Base-by-base conservation (phyloP, 805 yeast genomes). In the Spencermartinsiella europaea region DNA sequence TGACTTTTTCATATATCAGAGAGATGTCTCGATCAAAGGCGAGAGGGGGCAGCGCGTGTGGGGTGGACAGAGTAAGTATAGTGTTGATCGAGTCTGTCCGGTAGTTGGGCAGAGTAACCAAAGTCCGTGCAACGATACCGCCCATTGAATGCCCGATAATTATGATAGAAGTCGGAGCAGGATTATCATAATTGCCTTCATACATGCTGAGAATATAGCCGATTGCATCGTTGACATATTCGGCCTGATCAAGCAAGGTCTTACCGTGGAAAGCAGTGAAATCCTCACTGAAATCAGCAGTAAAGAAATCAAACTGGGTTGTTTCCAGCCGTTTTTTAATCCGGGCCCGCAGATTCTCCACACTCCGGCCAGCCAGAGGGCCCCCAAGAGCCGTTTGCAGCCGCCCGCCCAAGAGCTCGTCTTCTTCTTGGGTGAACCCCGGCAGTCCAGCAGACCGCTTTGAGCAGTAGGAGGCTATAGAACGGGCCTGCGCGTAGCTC, bases 141-240 rank as follows among this genome's bases (percentile, higher is more conserved):
- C 99, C 99, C 99, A 91, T 91, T 0, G 98, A 91, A 67, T 91
- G 99, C 2, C 88, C 96, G 0, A 91, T 54, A 0, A 91, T 61
- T 0, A 91, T 77, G 1, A 91, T 95, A 0, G 96, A 84, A 21
- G 64, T 62, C 0, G 93, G 93, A 27, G 41, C 15, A 61, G 66
- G 42, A 34, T 40, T 8, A 42, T 38, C 8, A 62, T 64, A 5
- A 68, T 40, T 8, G 62, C 3, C 53, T n/a, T 64, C 53, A 57
- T 91, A 91, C 3, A 91, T 67, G 2, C 79, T 75, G 15, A 93
- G 65, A 19, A 91, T 89, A 60, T 83, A 89, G 19, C 67, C 64
- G 3, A 93, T 72, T 0, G 97, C 97, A 55, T 90, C 96, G 59
- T 93, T 91, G 50, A 87, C 65, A 62, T 85, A 91, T 63, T 86